These are phyloP conservation scores for Cyberlindnera meyerae DNA, from an alignment of 805 yeast species.

Conservation along the genomic window DNA sequence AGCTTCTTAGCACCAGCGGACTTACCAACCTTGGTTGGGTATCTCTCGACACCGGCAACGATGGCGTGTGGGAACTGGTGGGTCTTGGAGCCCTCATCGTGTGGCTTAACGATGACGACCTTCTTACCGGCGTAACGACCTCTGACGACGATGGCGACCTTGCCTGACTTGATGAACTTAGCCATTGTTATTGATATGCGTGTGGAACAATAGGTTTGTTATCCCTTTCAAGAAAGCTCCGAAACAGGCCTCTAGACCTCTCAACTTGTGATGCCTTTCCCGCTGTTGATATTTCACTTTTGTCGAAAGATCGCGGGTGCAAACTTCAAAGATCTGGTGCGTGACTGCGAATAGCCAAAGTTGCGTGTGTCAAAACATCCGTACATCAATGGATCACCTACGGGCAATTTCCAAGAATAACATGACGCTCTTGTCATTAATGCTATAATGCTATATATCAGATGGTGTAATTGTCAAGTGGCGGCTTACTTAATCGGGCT, in stretches of 20 bases:
- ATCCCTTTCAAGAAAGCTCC: background rate
- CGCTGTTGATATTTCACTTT: conserved; percentile 24
- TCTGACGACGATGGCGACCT: conserved; percentile 62
- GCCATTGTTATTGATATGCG: conserved; percentile 56
- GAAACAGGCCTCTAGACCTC: too few species aligned
- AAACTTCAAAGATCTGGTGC: too few species aligned
- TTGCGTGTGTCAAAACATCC: too few species aligned
- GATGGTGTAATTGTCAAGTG: too few species aligned
- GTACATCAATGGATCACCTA: conserved; percentile 1
- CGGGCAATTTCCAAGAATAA: too few species aligned
- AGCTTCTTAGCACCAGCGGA: conserved; percentile 91
- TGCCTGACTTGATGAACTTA: conserved; percentile 98
- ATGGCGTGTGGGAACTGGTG: conserved; percentile 99
- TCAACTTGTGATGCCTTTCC: background rate
- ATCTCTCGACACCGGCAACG: conserved; percentile 98
- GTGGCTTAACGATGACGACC: conserved; percentile 97
- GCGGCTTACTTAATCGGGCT: too few species aligned
- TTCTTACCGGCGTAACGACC: conserved; percentile 99
- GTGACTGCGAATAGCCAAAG: background rate
- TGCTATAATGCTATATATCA: too few species aligned
- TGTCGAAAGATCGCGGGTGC: conserved; percentile 19
- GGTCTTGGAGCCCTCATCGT: conserved; percentile 96
- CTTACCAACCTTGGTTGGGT: conserved; percentile 95
- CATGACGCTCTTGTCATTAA: too few species aligned
- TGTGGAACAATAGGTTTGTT: conserved; percentile 15